Percentiles rank a stretch among this genome's conserved stretches.
These are phyloP conservation scores for Dactylellina sp. DNA, from an alignment of 2,329 filamentous ascomycete genomes.

Conservation along the genomic window DNA sequence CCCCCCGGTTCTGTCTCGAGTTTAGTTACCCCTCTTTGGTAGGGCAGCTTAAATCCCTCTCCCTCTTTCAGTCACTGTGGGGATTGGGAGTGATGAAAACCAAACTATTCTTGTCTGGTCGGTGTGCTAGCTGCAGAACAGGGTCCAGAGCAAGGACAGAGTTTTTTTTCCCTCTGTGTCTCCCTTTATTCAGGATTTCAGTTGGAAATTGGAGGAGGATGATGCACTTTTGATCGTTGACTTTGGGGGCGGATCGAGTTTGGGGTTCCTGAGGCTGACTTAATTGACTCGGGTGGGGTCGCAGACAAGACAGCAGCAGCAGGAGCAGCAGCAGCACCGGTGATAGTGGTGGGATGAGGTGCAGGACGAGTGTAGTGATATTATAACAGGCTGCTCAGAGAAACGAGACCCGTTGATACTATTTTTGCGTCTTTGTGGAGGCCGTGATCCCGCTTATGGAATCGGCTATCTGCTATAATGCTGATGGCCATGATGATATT, in stretches of 20 bases:
- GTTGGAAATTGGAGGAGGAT: background rate
- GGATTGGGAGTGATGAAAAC: background rate
- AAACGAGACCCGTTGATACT: background rate
- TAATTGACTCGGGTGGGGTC: background rate
- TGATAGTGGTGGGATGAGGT: too few species aligned
- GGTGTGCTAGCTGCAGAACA: background rate
- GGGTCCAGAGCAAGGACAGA: background rate
- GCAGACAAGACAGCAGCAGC: too few species aligned
- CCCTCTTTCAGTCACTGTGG: background rate
- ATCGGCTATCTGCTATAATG: background rate
- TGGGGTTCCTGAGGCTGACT: background rate
- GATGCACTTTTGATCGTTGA: background rate
- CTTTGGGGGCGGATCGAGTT: background rate
- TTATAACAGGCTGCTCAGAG: too few species aligned
- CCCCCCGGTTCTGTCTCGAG: too few species aligned
- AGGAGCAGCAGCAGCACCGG: too few species aligned
- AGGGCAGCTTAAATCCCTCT: too few species aligned
- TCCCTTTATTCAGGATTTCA: background rate
- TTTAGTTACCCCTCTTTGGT: too few species aligned
- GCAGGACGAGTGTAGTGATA: too few species aligned
- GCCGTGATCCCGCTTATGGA: background rate
- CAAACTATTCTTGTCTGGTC: background rate
- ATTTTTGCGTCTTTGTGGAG: background rate
- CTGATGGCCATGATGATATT: too few species aligned
- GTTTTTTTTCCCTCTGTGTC: background rate